Percentiles rank a stretch among this genome's conserved stretches.
Evolutionary conservation across 805 yeast genomes (phyloP).

Genomic region (Tetrapisispora fleetii): DNA sequence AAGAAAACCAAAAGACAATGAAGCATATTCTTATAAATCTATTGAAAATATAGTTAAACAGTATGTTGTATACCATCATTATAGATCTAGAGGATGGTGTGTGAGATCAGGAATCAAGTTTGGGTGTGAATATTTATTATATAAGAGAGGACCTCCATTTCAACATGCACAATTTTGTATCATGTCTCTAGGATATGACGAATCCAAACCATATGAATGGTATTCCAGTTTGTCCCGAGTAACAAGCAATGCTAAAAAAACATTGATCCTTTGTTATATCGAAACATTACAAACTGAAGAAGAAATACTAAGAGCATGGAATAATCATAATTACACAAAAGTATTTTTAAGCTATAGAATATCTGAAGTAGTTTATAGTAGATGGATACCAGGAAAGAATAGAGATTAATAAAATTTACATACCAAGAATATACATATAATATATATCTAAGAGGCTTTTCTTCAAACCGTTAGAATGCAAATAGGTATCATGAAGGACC

Average conservation of each 20-base stretch:
- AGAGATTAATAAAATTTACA: constrained; percentile 45
- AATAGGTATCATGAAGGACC: too few relatives aligned
- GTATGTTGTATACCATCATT: constrained; percentile 77
- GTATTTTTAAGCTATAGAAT: constrained; percentile 38
- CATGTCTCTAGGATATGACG: constrained; percentile 23
- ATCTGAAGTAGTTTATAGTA: constrained; percentile 55
- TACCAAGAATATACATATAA: neutral
- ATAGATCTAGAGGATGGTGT: constrained; percentile 89
- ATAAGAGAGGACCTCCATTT: constrained; percentile 90
- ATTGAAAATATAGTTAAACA: constrained; percentile 38
- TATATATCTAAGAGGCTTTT: too few relatives aligned
- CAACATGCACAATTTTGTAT: constrained; percentile 86
- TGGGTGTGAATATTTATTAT: constrained; percentile 76
- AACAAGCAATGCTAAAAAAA: constrained; percentile 77
- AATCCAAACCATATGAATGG: constrained; percentile 43
- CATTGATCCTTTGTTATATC: constrained; percentile 59
- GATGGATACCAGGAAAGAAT: constrained; percentile 83
- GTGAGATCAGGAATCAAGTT: constrained; percentile 85
- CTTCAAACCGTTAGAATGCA: too few relatives aligned
- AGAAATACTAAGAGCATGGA: constrained; percentile 19
- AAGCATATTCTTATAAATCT: constrained; percentile 10
- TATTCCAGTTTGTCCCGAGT: constrained; percentile 67
- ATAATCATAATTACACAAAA: constrained; percentile 9
- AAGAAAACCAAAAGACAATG: neutral
- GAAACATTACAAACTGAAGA: constrained; percentile 37